These are phyloP conservation scores for Tillandsia leiboldiana DNA, from an alignment of 176 grass and related monocot species.

Conservation along the genomic window DNA sequence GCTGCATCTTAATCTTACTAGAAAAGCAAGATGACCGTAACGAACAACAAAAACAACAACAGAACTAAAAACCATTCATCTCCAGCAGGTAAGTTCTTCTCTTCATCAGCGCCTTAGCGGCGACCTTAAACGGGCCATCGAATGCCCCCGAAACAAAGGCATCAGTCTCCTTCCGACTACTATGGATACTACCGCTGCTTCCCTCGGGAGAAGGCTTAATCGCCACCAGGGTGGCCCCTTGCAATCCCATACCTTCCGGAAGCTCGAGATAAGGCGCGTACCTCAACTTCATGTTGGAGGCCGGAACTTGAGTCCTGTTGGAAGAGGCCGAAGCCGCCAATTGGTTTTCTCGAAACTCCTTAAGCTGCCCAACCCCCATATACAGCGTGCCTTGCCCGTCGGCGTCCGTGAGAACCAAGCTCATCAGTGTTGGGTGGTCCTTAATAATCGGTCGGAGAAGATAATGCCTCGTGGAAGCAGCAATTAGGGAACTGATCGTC, in stretches of 20 bases:
- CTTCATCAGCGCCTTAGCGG: slow-evolving; percentile 75
- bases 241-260: slow-evolving; percentile 52
- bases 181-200: slow-evolving; percentile 33
- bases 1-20: background rate
- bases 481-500: slow-evolving; percentile 95
- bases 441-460: slow-evolving; percentile 77
- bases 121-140: slow-evolving; percentile 56
- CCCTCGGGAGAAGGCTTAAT: slow-evolving; percentile 68
- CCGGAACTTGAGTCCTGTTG: slow-evolving; percentile 84
- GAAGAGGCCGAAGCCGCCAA: slow-evolving; percentile 55
- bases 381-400: slow-evolving; percentile 74
- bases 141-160: slow-evolving; percentile 57
- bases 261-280: slow-evolving; percentile 79
- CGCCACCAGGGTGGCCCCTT: slow-evolving; percentile 68
- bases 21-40: slow-evolving; percentile 15
- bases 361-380: slow-evolving; percentile 68
- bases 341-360: slow-evolving; percentile 87
- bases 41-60: slow-evolving; percentile 14
- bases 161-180: slow-evolving; percentile 46
- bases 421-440: slow-evolving; percentile 65
- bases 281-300: slow-evolving; percentile 88
- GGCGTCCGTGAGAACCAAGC: slow-evolving; percentile 54
- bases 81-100: slow-evolving; percentile 76
- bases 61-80: slow-evolving; percentile 84
- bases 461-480: slow-evolving; percentile 79